Base-by-base conservation (phyloP, 148 eudicot species). In the Diospyros lotus region DNA sequence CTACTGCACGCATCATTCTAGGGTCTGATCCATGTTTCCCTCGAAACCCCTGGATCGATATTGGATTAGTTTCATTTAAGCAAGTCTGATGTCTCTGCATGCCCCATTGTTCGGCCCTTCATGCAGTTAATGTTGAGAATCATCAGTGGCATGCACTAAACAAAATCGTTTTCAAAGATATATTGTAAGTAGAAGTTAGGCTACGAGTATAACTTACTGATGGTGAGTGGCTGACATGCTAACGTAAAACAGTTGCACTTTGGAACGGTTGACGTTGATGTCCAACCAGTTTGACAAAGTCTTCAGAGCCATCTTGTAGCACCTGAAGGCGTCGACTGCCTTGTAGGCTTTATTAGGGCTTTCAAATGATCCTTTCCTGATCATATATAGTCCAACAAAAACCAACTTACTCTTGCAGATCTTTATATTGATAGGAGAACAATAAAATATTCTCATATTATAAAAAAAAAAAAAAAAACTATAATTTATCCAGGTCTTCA, bases 261-360 rank as follows among this genome's bases (percentile, higher is more conserved):
- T 41, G 44, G 46, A 11, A 9, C 67, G 67, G 11, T 64, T 41
- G 2, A 40, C 11, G 5, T 64, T 15, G 39, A 5, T 40, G 14
- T 64, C 46, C 67, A 64, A 64, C 67, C 67, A 64, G 4, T 64
- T 12, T 2, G 67, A 64, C 67, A 44, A 64, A 11, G 67, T 64
- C n/a, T 11, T 64, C 11, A 64, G 45, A 12, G 46, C 67, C 67
- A 8, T 64, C n/a, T 64, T 64, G 41, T 64, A 64, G 46, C 44
- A 39, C 12, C 9, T 13, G 2, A 39, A 9, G 4, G 1, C 3
- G 13, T 64, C 39, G 5, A 64, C 46, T 64, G 40, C 67, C 11
- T 64, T 40, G 45, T 64, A 64, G 13, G 3, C 48, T 11, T 2
- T 2, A 2, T 59, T 59, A 13, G 63, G 28, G 38, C 17, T 64